Percentiles rank a stretch among this genome's conserved stretches.
Conservation (phyloP, 768 basidiomycete species). For the Hericium alpestre region DNA sequence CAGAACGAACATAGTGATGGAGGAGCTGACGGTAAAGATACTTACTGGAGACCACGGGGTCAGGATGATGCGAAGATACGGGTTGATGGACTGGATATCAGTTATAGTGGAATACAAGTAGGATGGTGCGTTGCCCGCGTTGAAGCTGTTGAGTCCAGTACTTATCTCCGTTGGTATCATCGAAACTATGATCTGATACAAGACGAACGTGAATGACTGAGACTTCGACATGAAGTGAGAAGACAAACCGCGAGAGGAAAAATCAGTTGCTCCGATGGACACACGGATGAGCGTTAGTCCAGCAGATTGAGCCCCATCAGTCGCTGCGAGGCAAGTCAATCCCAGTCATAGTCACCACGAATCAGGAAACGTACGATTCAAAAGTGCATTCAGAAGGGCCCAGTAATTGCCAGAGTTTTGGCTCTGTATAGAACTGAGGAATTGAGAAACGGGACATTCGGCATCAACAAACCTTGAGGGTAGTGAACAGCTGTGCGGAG, state of each 20-base stretch:
- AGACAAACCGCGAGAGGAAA: slow-evolving; percentile 43
- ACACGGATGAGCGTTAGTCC: slow-evolving; percentile 63
- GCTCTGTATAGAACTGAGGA: too few species aligned
- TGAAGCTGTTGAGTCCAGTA: slow-evolving; percentile 47
- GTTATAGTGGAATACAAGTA: slow-evolving; percentile 51
- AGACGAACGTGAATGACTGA: slow-evolving; percentile 11
- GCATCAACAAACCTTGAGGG: slow-evolving; percentile 44
- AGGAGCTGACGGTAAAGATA: background rate
- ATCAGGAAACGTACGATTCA: slow-evolving; percentile 27
- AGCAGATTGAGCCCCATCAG: slow-evolving; percentile 50
- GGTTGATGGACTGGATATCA: slow-evolving; percentile 55
- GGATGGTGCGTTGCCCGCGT: slow-evolving; percentile 46
- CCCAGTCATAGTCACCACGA: background rate
- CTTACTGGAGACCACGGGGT: slow-evolving; percentile 69
- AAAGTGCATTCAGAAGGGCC: slow-evolving; percentile 46
- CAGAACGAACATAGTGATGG: slow-evolving; percentile 20
- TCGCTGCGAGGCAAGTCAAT: slow-evolving; percentile 22
- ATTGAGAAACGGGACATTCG: slow-evolving; percentile 21
- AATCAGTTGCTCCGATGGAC: slow-evolving; percentile 66
- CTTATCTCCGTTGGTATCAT: slow-evolving; percentile 53
- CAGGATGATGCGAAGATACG: slow-evolving; percentile 41
- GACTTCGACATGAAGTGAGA: background rate
- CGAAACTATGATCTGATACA: slow-evolving; percentile 47
- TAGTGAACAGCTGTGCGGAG: slow-evolving; percentile 47
- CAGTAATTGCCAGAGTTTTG: slow-evolving; percentile 48